These are phyloP conservation scores for Lasiodiplodia theobromae DNA, from an alignment of 2,329 filamentous ascomycete genomes.

Conservation along the genomic window DNA sequence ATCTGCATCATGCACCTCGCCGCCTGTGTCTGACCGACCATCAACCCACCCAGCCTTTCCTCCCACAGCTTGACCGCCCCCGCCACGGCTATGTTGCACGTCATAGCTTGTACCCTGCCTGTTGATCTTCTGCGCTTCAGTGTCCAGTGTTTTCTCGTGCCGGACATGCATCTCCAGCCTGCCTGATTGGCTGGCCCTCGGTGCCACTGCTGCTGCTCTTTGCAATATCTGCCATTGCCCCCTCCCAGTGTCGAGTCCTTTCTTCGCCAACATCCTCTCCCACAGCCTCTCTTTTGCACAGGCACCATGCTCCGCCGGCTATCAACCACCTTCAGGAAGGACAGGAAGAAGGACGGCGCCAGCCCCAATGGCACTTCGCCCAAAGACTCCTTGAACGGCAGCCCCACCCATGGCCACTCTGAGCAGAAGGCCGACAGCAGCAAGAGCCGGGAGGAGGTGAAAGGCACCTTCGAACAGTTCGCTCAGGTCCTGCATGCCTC, in stretches of 20 bases:
- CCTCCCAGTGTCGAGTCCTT: neutral
- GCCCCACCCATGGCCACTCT: slow-evolving; percentile 26
- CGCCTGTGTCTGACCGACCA: slow-evolving; percentile 3
- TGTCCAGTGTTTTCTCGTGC: neutral
- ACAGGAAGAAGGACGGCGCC: slow-evolving; percentile 33
- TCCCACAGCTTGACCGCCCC: neutral
- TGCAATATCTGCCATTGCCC: neutral
- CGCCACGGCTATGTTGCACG: neutral
- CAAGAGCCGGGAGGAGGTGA: slow-evolving; percentile 29
- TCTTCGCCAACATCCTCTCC: neutral
- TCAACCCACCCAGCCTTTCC: neutral
- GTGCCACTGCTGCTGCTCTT: neutral
- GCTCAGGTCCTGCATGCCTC: slow-evolving; percentile 33
- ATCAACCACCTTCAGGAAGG: slow-evolving; percentile 33
- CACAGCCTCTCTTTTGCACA: neutral
- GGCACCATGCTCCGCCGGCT: slow-evolving; percentile 32
- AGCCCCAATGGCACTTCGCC: slow-evolving; percentile 28
- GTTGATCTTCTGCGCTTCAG: neutral
- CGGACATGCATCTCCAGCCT: neutral
- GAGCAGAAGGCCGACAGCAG: slow-evolving; percentile 33
- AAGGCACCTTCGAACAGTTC: slow-evolving; percentile 31
- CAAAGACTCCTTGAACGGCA: slow-evolving; percentile 19
- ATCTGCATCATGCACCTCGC: slow-evolving; percentile 9
- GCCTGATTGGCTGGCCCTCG: slow-evolving; percentile 26
- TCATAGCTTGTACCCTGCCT: neutral